phyloP scores from a whole-genome alignment of 345 rosid genomes.

The Linum usitatissimum region DNA sequence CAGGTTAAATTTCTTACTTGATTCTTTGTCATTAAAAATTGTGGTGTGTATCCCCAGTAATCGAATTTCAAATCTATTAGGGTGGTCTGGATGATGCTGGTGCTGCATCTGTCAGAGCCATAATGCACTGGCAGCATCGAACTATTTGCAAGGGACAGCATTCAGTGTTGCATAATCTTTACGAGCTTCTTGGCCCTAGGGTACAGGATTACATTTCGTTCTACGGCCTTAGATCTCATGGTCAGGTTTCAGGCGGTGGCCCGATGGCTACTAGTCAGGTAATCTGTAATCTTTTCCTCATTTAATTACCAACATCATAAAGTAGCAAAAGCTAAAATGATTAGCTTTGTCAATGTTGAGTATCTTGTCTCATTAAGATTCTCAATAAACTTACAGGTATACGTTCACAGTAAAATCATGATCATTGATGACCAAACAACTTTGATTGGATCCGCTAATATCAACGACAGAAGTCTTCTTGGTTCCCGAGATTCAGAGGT shows the following conservation, averaged over 20 bases:
- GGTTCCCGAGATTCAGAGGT: conserved; percentile 99
- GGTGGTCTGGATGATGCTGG: conserved; percentile 97
- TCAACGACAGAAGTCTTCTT: conserved; percentile 91
- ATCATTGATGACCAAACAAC: conserved; percentile 63
- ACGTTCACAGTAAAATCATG: conserved; percentile 96
- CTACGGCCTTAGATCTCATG: conserved; percentile 83
- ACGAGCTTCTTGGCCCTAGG: conserved; percentile 60
- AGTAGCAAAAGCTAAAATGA: conserved; percentile 1
- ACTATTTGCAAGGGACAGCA: conserved; percentile 87
- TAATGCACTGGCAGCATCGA: conserved; percentile 99
- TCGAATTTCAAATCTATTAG: conserved; percentile 31
- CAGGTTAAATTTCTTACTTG: conserved; percentile 43
- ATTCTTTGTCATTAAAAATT: conserved; percentile 10
- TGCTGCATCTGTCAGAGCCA: conserved; percentile 97
- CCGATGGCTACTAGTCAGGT: conserved; percentile 94
- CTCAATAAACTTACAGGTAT: conserved; percentile 43
- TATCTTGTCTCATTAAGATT: background rate
- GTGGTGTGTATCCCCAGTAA: background rate
- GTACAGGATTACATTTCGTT: conserved; percentile 80
- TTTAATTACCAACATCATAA: background rate
- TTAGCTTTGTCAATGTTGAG: background rate
- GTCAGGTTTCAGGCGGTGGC: conserved; percentile 75
- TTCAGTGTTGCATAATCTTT: conserved; percentile 79
- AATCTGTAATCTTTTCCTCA: conserved; percentile 8
- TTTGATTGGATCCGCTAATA: conserved; percentile 87